Percentiles rank a stretch among this genome's conserved stretches.
Evolutionary conservation across 176 grass and related monocot genomes (phyloP).

Genomic region (Tillandsia leiboldiana): DNA sequence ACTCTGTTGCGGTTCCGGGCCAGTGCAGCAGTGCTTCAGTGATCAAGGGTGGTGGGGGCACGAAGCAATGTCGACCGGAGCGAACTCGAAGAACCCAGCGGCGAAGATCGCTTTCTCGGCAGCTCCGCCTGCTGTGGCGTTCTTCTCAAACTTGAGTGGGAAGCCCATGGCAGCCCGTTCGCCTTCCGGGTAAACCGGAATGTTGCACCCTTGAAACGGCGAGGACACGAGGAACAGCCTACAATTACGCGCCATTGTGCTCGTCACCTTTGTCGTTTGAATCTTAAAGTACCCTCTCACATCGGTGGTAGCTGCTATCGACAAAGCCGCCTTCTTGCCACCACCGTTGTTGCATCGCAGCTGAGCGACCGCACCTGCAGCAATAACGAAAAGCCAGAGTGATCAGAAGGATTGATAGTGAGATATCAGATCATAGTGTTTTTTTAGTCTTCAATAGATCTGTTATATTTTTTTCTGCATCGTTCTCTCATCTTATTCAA

Average conservation of each 20-base stretch:
- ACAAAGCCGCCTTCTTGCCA: not conserved
- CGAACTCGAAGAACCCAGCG: not conserved
- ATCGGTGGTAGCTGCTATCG: not conserved
- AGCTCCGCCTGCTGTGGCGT: not conserved
- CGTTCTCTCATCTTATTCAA: no score
- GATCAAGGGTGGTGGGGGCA: constrained; percentile 2
- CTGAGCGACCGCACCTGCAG: not conserved
- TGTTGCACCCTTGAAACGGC: not conserved
- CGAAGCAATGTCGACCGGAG: not conserved
- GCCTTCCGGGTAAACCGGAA: not conserved
- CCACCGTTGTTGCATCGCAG: not conserved
- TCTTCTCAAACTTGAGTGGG: not conserved
- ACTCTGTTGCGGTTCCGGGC: no score
- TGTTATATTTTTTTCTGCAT: no score
- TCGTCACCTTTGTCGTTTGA: not conserved
- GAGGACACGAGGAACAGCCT: constrained; percentile 1
- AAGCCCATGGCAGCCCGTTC: not conserved
- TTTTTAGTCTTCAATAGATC: no score
- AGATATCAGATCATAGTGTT: no score
- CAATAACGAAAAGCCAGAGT: not conserved
- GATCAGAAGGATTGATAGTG: no score
- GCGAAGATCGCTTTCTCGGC: not conserved
- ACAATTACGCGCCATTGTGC: not conserved
- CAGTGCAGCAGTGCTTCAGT: no score
- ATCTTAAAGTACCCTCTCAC: not conserved